Percentiles rank a stretch among this genome's conserved stretches.
phyloP scores from a whole-genome alignment of 495 filamentous ascomycete species.

The Aspergillus haitiensis region DNA sequence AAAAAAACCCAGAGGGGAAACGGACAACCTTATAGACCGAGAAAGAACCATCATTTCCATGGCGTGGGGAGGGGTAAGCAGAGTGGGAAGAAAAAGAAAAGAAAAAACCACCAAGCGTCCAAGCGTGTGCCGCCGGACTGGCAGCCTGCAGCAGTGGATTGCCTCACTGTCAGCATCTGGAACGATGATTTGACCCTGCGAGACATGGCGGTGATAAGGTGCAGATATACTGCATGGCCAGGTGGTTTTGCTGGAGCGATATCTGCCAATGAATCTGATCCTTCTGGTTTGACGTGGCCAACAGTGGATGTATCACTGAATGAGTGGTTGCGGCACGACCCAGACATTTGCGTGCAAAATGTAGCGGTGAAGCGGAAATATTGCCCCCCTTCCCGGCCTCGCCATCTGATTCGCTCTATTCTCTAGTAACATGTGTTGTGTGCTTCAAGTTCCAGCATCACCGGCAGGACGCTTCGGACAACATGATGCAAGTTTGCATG shows the following conservation, averaged over 20 bases:
- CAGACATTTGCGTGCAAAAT: conserved; percentile 17
- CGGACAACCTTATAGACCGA: conserved; percentile 32
- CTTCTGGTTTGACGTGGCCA: conserved; percentile 26
- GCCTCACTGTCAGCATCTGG: conserved; percentile 33
- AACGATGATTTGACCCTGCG: conserved; percentile 30
- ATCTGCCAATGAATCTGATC: conserved; percentile 19
- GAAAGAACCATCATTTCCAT: conserved; percentile 12
- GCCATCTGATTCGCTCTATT: conserved; percentile 5
- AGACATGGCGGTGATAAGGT: conserved; percentile 35
- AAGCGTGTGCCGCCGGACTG: conserved; percentile 34
- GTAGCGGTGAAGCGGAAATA: conserved; percentile 37
- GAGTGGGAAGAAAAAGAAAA: conserved; percentile 25
- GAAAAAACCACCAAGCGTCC: conserved; percentile 25
- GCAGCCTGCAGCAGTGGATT: conserved; percentile 32
- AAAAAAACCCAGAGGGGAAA: conserved; percentile 23
- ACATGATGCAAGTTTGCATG: conserved; percentile 9
- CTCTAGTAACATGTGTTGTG: not conserved
- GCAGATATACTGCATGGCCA: conserved; percentile 20
- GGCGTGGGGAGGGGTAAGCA: conserved; percentile 15
- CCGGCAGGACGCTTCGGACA: conserved; percentile 11
- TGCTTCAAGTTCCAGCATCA: conserved; percentile 13
- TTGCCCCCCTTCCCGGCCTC: conserved; percentile 13
- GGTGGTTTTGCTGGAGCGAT: conserved; percentile 18
- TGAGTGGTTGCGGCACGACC: conserved; percentile 5
- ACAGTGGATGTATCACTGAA: conserved; percentile 8